These are phyloP conservation scores for Aspergillus sp. DNA, from an alignment of 2,329 filamentous ascomycete species.

Conservation along the genomic window DNA sequence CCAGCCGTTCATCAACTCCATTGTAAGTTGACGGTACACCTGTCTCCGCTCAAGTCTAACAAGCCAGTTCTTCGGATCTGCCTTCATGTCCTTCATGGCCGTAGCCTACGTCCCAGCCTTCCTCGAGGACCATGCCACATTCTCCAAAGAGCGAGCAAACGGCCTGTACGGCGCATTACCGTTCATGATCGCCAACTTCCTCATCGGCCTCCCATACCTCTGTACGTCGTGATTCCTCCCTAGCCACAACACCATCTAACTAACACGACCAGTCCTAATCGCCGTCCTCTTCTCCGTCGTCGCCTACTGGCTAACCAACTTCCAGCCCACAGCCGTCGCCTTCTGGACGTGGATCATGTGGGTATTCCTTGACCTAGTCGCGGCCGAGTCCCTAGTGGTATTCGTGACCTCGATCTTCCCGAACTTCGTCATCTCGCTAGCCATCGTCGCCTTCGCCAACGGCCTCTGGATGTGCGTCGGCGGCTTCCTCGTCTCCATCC, in stretches of 20 bases:
- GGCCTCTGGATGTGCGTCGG: slow-evolving; percentile 82
- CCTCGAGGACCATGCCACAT: slow-evolving; percentile 66
- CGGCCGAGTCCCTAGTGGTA: slow-evolving; percentile 74
- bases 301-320: slow-evolving; percentile 72
- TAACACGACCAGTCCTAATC: slow-evolving; percentile 50
- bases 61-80: slow-evolving; percentile 54
- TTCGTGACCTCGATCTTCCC: slow-evolving; percentile 64
- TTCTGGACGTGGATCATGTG: slow-evolving; percentile 76
- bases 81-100: slow-evolving; percentile 73
- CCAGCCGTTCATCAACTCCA: slow-evolving; percentile 71
- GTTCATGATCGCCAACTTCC: slow-evolving; percentile 69
- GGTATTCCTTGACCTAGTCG: slow-evolving; percentile 75
- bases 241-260: slow-evolving; percentile 1
- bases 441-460: slow-evolving; percentile 74
- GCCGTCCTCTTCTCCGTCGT: slow-evolving; percentile 64
- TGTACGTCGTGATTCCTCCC: slow-evolving; percentile 34
- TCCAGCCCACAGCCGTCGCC: slow-evolving; percentile 52
- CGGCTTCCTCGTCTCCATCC: slow-evolving; percentile 68
- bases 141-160: slow-evolving; percentile 69
- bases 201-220: slow-evolving; percentile 72
- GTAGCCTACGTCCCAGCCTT: slow-evolving; percentile 79
- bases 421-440: slow-evolving; percentile 70
- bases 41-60: not conserved
- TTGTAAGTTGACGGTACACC: slow-evolving; percentile 36
- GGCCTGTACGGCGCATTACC: slow-evolving; percentile 66